Evolutionary conservation across 768 basidiomycete species (phyloP).

Genomic region (Tylopilus subfusipes): DNA sequence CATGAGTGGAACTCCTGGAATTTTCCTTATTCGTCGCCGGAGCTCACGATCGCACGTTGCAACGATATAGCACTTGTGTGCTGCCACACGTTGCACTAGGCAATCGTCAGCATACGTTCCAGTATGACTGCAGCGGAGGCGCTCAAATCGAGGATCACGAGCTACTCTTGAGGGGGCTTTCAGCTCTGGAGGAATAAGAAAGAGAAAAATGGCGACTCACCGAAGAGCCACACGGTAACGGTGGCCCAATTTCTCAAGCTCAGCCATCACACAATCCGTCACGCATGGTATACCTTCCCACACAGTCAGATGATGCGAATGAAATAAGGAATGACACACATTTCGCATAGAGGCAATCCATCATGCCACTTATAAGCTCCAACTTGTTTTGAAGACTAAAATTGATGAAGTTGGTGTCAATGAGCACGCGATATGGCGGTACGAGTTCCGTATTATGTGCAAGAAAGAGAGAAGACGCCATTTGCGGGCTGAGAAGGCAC

Average conservation of each 20-base stretch:
- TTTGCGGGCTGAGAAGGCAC: conserved; percentile 56
- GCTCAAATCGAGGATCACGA: conserved; percentile 95
- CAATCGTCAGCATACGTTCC: conserved; percentile 99
- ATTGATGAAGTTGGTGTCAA: conserved; percentile 99
- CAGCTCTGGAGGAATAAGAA: background rate
- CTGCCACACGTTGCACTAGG: conserved; percentile 90
- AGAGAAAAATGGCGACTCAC: conserved; percentile 41
- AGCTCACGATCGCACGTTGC: conserved; percentile 98
- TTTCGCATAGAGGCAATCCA: conserved; percentile 98
- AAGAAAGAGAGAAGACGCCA: conserved; percentile 90
- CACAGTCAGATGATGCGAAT: conserved; percentile 1
- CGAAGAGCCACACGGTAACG: conserved; percentile 92
- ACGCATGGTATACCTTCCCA: conserved; percentile 90
- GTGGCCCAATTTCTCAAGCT: conserved; percentile 95
- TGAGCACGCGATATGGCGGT: conserved; percentile 94
- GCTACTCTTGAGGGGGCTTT: conserved; percentile 64
- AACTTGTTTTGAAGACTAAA: conserved; percentile 97
- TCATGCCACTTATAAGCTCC: conserved; percentile 96
- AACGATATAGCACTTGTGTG: conserved; percentile 95
- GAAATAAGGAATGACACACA: conserved; percentile 47
- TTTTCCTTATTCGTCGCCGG: conserved; percentile 84
- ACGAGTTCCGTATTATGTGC: conserved; percentile 94
- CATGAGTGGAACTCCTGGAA: conserved; percentile 94
- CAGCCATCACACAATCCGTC: conserved; percentile 99
- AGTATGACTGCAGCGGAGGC: conserved; percentile 84